Evolutionary conservation across 768 basidiomycete species (phyloP).

Genomic region (Russula sp.): DNA sequence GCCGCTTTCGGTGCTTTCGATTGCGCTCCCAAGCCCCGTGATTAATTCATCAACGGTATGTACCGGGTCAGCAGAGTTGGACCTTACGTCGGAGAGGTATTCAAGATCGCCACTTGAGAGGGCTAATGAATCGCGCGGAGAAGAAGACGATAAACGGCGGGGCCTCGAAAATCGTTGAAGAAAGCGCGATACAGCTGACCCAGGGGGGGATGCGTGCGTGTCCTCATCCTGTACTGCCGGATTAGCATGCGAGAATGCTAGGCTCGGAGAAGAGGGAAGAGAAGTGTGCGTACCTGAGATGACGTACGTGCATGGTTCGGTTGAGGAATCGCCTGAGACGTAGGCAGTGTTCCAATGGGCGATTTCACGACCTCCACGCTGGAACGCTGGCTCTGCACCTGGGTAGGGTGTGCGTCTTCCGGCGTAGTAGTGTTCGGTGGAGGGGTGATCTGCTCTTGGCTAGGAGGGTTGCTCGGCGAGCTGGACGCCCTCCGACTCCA

Average conservation of each 20-base stretch:
- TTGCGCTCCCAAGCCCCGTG: conserved; percentile 35
- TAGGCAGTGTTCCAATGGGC: background rate
- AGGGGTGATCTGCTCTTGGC: background rate
- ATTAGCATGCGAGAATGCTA: conserved; percentile 19
- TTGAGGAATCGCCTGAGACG: background rate
- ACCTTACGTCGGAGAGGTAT: conserved; percentile 64
- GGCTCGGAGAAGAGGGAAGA: conserved; percentile 16
- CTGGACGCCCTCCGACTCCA: conserved; percentile 41
- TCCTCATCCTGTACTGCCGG: conserved; percentile 19
- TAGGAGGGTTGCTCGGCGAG: background rate
- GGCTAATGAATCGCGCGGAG: conserved; percentile 49
- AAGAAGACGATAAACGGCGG: conserved; percentile 37
- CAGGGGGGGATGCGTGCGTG: conserved; percentile 23
- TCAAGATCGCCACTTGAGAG: conserved; percentile 77
- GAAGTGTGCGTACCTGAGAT: conserved; percentile 16
- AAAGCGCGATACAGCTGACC: conserved; percentile 78
- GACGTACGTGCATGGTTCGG: background rate
- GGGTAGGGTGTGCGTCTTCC: background rate
- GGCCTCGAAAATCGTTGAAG: conserved; percentile 62
- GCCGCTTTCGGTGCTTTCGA: conserved; percentile 30
- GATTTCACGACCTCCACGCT: conserved; percentile 4
- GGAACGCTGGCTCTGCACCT: background rate
- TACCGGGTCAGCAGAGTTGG: conserved; percentile 38
- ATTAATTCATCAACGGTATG: conserved; percentile 31
- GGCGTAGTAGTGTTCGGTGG: background rate